These are phyloP conservation scores for Typha latifolia DNA, from an alignment of 176 grass and related monocot genomes.

Conservation along the genomic window DNA sequence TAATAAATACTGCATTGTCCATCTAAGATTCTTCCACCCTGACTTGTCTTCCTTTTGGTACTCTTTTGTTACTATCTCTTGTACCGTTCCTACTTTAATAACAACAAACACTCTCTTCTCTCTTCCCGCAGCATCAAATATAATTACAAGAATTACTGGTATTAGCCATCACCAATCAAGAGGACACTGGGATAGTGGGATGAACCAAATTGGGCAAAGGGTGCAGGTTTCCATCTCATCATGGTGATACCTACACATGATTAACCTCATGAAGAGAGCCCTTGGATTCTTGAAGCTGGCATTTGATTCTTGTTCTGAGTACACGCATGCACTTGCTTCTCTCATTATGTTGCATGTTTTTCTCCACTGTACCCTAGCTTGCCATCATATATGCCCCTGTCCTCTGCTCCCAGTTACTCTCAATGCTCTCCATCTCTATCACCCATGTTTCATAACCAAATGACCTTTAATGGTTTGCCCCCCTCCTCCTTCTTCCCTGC, in stretches of 20 bases:
- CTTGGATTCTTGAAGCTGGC: background rate
- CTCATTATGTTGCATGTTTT: conserved; percentile 8
- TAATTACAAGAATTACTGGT: too few relatives aligned
- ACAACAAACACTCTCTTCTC: too few relatives aligned
- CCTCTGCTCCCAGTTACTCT: background rate
- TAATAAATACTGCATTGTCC: background rate
- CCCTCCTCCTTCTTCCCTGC: conserved; percentile 6
- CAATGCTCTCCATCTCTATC: too few relatives aligned
- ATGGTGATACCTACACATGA: too few relatives aligned
- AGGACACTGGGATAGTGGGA: too few relatives aligned
- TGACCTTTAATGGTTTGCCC: background rate
- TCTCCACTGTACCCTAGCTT: background rate
- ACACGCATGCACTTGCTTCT: background rate
- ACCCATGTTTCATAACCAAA: conserved; percentile 10
- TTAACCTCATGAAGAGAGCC: background rate
- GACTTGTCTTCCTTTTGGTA: background rate
- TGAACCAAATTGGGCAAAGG: too few relatives aligned
- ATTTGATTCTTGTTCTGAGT: background rate
- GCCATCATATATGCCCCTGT: background rate
- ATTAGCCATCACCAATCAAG: too few relatives aligned
- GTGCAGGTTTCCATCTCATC: too few relatives aligned
- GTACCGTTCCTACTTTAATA: background rate
- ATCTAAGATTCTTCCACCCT: background rate
- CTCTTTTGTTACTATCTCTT: background rate
- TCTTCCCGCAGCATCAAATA: too few relatives aligned